These are phyloP conservation scores for Achlya hypogyna DNA, from an alignment of 352 stramenopile species.

Conservation along the genomic window DNA sequence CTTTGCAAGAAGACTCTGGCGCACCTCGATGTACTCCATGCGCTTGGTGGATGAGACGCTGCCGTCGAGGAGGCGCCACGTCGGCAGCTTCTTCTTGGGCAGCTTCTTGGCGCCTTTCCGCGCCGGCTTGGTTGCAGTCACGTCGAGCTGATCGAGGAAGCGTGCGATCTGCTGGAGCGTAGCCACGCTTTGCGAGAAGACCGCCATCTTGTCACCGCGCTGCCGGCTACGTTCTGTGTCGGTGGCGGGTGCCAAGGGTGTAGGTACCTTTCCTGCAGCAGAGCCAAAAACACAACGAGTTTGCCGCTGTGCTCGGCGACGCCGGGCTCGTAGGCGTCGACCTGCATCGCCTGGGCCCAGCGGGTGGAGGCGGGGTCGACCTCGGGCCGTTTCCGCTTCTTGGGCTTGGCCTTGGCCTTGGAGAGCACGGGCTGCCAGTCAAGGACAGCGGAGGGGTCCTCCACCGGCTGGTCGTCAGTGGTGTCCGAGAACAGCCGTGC, in stretches of 20 bases:
- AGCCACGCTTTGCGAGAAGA: slow-evolving; percentile 83
- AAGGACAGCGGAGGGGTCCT: slow-evolving; percentile 30
- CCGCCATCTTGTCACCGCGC: slow-evolving; percentile 73
- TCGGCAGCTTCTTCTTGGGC: background rate
- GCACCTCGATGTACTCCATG: slow-evolving; percentile 78
- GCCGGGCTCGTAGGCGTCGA: slow-evolving; percentile 32
- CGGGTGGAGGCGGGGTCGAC: background rate
- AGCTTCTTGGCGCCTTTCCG: slow-evolving; percentile 21
- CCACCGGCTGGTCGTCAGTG: background rate
- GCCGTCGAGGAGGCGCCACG: slow-evolving; percentile 45
- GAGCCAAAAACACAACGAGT: slow-evolving; percentile 63
- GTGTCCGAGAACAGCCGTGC: slow-evolving; percentile 42
- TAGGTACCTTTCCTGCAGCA: slow-evolving; percentile 61
- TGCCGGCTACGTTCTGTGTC: background rate
- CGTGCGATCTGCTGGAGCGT: slow-evolving; percentile 72
- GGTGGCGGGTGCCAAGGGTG: background rate
- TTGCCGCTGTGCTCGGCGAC: slow-evolving; percentile 69
- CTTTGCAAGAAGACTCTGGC: background rate
- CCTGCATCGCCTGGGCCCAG: background rate
- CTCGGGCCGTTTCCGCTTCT: slow-evolving; percentile 15
- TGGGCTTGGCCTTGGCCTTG: slow-evolving; percentile 11
- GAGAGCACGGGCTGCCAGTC: background rate
- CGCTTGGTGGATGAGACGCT: slow-evolving; percentile 63
- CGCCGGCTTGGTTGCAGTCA: slow-evolving; percentile 23
- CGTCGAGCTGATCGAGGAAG: slow-evolving; percentile 41